These are phyloP conservation scores for Hericium alpestre DNA, from an alignment of 768 basidiomycete species.

Conservation along the genomic window DNA sequence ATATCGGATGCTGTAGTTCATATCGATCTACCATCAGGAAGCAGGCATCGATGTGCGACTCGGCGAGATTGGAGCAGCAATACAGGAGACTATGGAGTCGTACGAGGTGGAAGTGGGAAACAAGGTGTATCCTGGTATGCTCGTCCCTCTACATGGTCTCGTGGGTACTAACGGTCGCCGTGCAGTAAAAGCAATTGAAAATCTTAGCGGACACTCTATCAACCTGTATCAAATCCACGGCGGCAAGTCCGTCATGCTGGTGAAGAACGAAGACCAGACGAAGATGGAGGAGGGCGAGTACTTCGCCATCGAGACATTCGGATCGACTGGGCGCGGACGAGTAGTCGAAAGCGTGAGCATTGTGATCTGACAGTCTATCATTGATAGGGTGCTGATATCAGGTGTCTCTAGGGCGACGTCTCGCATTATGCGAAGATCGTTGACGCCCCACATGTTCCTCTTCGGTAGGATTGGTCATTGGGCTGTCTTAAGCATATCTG, in stretches of 20 bases:
- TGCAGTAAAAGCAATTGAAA: conserved; percentile 85
- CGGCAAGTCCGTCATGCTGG: conserved; percentile 82
- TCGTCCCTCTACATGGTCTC: not conserved
- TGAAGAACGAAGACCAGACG: conserved; percentile 80
- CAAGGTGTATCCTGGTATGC: conserved; percentile 66
- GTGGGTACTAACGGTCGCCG: conserved; percentile 9
- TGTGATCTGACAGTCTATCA: conserved; percentile 7
- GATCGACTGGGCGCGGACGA: conserved; percentile 85
- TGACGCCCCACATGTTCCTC: conserved; percentile 60
- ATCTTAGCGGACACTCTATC: conserved; percentile 92
- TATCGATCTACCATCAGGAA: conserved; percentile 42
- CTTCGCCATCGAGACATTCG: conserved; percentile 98
- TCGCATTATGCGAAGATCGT: conserved; percentile 81
- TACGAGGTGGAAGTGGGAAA: conserved; percentile 93
- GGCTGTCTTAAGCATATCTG: not conserved
- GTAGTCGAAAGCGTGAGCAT: conserved; percentile 65
- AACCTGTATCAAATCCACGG: conserved; percentile 87
- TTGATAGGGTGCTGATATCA: not conserved
- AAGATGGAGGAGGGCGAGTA: conserved; percentile 99
- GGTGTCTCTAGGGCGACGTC: conserved; percentile 60
- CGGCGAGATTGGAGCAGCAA: conserved; percentile 82
- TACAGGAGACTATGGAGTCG: conserved; percentile 98
- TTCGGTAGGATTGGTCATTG: conserved; percentile 39
- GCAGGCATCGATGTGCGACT: conserved; percentile 93
- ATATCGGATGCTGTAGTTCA: not conserved